Base-by-base conservation (phyloP, 2,329 filamentous ascomycete genomes). In the Venturia aucupariae region DNA sequence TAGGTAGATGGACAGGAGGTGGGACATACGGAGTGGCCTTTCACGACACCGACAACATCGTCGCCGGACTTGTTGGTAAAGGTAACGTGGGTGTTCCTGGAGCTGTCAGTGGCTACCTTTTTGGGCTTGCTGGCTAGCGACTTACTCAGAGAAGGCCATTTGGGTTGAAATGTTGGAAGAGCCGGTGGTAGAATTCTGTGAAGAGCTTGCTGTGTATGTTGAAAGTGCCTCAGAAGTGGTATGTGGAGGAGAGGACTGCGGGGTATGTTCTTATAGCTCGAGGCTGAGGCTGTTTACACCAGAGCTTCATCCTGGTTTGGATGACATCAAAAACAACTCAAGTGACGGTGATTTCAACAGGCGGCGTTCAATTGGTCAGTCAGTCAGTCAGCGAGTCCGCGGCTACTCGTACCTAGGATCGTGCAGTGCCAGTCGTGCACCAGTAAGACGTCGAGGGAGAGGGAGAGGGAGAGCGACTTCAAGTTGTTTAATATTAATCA, bases 41-140 rank as follows among this genome's bases (percentile, higher is more conserved):
- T 66, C 7, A 66, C 65, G 30, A 66, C 57, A 19, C 62, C 65
- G 44, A 66, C 65, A 54, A 66, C 65, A 61, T 66, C 65, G 32
- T 66, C 65, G 38, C 65, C 65, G 24, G 65, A 38, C 35, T 30
- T 27, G 62, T 66, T 66, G 48, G 65, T 66, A 62, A 66, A 66
- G 39, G 65, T 66, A 35, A 66, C 65, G 39, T 66, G 65, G 32
- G 65, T 66, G 65, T 66, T 66, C 22, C 65, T 66, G 30, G 5
- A 32, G 48, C 22, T 41, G 57, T 60, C 17, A 62, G 54, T 35
- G 13, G 24, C 44, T 11, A 35, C 3, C 4, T 4, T 8, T 15
- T 4, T 42, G 24, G 13, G 2, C 38, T 2, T 27, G 15, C 2
- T 48, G 35, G 60, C 63, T 60, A 19, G 8, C n/a, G 24, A 62